Evolutionary conservation across 2,329 filamentous ascomycete species (phyloP), one percentile per base, ranked within the genome.

Genomic region (Fusarium tricinctum): DNA sequence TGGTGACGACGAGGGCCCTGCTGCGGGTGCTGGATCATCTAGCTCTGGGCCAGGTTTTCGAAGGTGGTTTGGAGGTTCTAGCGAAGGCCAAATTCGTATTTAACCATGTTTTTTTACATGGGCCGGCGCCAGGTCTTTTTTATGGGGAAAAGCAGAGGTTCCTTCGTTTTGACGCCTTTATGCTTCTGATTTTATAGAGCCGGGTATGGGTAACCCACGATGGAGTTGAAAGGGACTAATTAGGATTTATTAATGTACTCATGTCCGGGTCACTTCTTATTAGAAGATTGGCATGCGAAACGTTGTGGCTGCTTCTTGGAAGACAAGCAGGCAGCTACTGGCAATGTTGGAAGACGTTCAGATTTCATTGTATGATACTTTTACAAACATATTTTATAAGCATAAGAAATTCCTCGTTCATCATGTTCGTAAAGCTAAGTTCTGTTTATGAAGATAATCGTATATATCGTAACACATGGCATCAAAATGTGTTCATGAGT

Each of bases 1-100:
- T 19, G 87, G 86, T 23, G 85, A 87, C 13, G 81, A 80, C 17
- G 74, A 75, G 14, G 30, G 30, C 7, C 13, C 30, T 33, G 30
- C 13, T 7, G 73, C 75, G 32, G 56, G 54, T 20, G 73, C 73
- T 43, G 73, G 61, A 19, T 69, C 73, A 30, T 73, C 75, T 26
- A 62, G 26, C 30, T 63, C 66, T 23, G 72, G 74, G 20, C 69
- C 70, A 8, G 83, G 86, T 68, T 81, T 89, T 50, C 81, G 86
- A 52, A 80, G 86, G 52, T 88, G 87, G 86, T 89, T 90, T 75
- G 85, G 84, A 26, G 81, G 70, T 46, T 73, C 70, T 12, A 46
- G 82, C 15, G 81, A 81, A 23, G 72, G 72, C 33, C 73, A 75
- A 35, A 74, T 78, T 52, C 76, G 74, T 39, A 54, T 78, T 26